Percentiles rank a stretch among this genome's conserved stretches.
Conservation (phyloP, 2,329 filamentous ascomycete genomes). For the Endothia cerciana region DNA sequence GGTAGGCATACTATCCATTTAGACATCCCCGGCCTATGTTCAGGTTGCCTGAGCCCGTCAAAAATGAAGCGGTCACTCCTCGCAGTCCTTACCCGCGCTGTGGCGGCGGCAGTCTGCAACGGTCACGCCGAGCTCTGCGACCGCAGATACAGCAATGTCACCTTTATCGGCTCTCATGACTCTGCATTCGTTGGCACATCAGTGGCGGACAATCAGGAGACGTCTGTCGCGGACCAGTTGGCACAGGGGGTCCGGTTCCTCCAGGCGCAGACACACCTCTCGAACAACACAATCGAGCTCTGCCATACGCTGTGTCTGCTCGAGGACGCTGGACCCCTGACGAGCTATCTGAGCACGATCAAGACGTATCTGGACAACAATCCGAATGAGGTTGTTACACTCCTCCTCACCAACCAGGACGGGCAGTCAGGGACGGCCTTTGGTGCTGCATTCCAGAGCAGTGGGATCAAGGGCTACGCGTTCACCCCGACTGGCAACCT, state of each 20-base stretch:
- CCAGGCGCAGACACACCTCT: conserved; percentile 65
- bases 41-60: neutral
- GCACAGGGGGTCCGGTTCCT: conserved; percentile 66
- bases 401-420: conserved; percentile 67
- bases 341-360: conserved; percentile 58
- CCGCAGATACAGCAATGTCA: conserved; percentile 61
- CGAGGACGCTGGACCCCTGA: conserved; percentile 61
- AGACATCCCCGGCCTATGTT: neutral
- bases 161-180: conserved; percentile 67
- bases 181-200: conserved; percentile 63
- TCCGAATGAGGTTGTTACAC: conserved; percentile 63
- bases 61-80: neutral
- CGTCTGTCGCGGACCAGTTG: conserved; percentile 61
- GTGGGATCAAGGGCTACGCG: conserved; percentile 60
- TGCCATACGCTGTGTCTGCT: conserved; percentile 69
- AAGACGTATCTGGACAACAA: conserved; percentile 65
- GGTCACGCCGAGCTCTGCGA: conserved; percentile 59
- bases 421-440: conserved; percentile 58
- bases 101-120: conserved; percentile 52
- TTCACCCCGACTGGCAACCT: conserved; percentile 53
- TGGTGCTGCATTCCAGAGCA: conserved; percentile 55
- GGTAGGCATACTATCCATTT: neutral
- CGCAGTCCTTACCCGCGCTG: neutral
- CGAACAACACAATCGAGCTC: conserved; percentile 56
- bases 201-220: conserved; percentile 62